Base-by-base conservation (phyloP, 2,329 filamentous ascomycete genomes). In the Incumbomyces delicatus region DNA sequence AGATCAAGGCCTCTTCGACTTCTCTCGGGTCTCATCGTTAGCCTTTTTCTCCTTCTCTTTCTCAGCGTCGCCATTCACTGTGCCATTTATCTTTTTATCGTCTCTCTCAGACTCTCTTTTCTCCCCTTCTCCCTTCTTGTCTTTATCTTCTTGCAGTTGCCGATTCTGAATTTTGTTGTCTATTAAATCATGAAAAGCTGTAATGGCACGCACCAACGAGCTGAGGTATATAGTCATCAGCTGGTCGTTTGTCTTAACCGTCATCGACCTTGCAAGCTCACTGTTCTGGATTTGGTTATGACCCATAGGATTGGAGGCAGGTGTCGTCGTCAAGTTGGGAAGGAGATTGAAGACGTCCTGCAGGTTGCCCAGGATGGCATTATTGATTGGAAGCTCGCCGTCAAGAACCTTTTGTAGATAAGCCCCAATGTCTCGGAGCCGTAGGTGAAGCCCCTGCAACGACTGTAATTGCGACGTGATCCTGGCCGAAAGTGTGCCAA, bases 131-230 rank as follows among this genome's bases (percentile, higher is more conserved):
- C 81, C 87, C 71, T 87, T 87, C 60, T 83, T 80, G 58, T 96
- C 90, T 70, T 90, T 90, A 62, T 98, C 92, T 63, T 96, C 92
- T 61, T 94, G 85, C 66, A 94, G 87, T 69, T 96, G 89, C 65
- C 90, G 80, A 71, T 98, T 98, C 73, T 96, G 90, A 57, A 96
- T 95, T 78, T 98, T 98, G 75, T 98, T 98, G 74, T 98, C 92
- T 57, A 98, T 98, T 57, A 98, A 72, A 64, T 98, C 92, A 66
- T 98, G 92, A 82, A 96, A 98, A 6, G 92, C 92, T 11, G 92
- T 96, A 62, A 98, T 98, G 48, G 92, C 92, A 51, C 92, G 80
- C 68, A 98, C 96, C 72, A 96, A 72, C 71, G 87, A 94, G 70
- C 87, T 94, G 46, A 98, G 76, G 68, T 98, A 98, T 65, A 98